Conservation (phyloP, 306 rosid genomes). For the Sicyos edulis region DNA sequence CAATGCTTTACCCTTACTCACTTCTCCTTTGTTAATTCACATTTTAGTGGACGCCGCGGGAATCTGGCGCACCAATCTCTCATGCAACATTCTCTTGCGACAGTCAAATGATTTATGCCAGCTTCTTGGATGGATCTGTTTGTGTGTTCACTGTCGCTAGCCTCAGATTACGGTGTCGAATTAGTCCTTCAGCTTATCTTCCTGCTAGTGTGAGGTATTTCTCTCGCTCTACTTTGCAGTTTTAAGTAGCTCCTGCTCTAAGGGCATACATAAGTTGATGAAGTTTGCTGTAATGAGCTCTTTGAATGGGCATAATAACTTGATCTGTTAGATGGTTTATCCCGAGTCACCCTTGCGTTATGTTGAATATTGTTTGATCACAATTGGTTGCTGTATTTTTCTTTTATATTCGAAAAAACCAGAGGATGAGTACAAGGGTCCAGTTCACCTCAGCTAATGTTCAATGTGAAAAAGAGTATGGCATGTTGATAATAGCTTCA, state of each 20-base stretch:
- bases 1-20: not conserved
- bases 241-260: not conserved
- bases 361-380: not conserved
- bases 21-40: slow-evolving; percentile 23
- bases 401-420: not conserved
- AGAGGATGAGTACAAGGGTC: not conserved
- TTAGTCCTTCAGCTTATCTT: slow-evolving; percentile 80
- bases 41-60: slow-evolving; percentile 68
- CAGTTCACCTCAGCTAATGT: not conserved
- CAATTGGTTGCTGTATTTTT: not conserved
- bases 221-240: not conserved
- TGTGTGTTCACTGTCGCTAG: slow-evolving; percentile 64
- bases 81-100: slow-evolving; percentile 97
- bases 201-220: slow-evolving; percentile 68
- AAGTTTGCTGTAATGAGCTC: not conserved
- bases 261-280: not conserved
- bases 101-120: slow-evolving; percentile 84
- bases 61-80: slow-evolving; percentile 80
- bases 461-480: not conserved
- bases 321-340: not conserved
- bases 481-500: not conserved
- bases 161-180: slow-evolving; percentile 81
- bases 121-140: slow-evolving; percentile 79
- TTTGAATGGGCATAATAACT: not conserved
- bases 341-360: not conserved